Evolutionary conservation across 805 yeast genomes (phyloP).

Genomic region (Nakazawaea wickerhamii): DNA sequence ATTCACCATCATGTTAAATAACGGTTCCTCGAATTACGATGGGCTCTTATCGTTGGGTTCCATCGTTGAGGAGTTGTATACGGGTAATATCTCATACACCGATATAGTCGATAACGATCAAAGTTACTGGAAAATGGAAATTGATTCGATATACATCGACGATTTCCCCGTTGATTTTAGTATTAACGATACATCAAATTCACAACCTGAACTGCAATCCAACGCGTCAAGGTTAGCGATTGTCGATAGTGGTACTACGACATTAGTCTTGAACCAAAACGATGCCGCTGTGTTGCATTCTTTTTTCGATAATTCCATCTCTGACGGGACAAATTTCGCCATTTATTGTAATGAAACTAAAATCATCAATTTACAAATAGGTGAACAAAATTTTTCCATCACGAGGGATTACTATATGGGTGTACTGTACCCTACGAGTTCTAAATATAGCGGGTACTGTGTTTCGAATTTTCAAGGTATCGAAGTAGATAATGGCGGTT

Average conservation of each 20-base stretch:
- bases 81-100: constrained; percentile 36
- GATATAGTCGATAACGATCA: constrained; percentile 28
- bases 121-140: constrained; percentile 48
- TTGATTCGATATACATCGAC: constrained; percentile 33
- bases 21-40: constrained; percentile 24
- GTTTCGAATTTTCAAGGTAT: constrained; percentile 61
- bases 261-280: constrained; percentile 45
- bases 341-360: constrained; percentile 48
- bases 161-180: constrained; percentile 29
- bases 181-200: constrained; percentile 6
- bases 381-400: constrained; percentile 39
- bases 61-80: constrained; percentile 30
- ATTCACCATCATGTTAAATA: constrained; percentile 43
- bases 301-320: constrained; percentile 40
- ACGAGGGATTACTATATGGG: constrained; percentile 44
- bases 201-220: neutral
- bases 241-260: constrained; percentile 65
- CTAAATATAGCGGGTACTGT: constrained; percentile 44
- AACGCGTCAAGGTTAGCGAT: constrained; percentile 36
- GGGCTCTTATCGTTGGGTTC: constrained; percentile 43
- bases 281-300: constrained; percentile 54
- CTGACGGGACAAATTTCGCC: constrained; percentile 62
- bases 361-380: constrained; percentile 36
- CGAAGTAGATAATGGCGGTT: constrained; percentile 29
- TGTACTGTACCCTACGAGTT: constrained; percentile 31